Evolutionary conservation across 2,329 filamentous ascomycete genomes (phyloP), one percentile per base, ranked within the genome.

Genomic region (Didymellaceae sp.): DNA sequence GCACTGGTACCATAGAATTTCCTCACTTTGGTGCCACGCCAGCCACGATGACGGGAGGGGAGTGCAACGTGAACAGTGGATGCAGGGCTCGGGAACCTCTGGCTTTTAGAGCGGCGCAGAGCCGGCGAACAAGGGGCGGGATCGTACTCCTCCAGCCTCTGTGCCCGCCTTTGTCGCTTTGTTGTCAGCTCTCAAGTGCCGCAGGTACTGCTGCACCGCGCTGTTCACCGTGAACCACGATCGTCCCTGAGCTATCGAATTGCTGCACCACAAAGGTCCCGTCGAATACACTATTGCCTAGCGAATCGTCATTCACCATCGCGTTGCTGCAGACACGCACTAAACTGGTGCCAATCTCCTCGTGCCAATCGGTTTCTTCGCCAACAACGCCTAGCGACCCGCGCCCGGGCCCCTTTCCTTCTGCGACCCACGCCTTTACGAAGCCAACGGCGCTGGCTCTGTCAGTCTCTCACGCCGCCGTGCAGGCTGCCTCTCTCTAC

Each of bases 41-140:
- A 66, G 64, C 67, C 63, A 67, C 63, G 61, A 57, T 52, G 53
- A 58, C 45, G 51, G 58, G 37, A 49, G 52, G 34, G 38, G 37
- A 39, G 59, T 53, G 53, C 52, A 55, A 51, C 44, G 52, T 40
- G 47, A 58, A 51, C 25, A 48, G 55, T 53, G 59, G 58, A 53
- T 45, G 58, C 54, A 54, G 54, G 54, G 46, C 35, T 54, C 41
- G 57, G 52, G 52, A 56, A 51, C 56, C 37, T 58, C 22, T 46
- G 37, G 42, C 32, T 37, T 31, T 24, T 11, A 16, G 38, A 33
- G 6, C 35, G 21, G 32, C 26, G 25, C 14, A 24, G 42, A n/a
- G 11, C 34, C 33, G 41, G 40, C 42, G 37, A 28, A 51, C 22
- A 51, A 51, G 48, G 41, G 48, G 49, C 49, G 33, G 49, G 38